Evolutionary conservation across 768 basidiomycete genomes (phyloP), one percentile per base, ranked within the genome.

Genomic region (Serendipita vermifera): DNA sequence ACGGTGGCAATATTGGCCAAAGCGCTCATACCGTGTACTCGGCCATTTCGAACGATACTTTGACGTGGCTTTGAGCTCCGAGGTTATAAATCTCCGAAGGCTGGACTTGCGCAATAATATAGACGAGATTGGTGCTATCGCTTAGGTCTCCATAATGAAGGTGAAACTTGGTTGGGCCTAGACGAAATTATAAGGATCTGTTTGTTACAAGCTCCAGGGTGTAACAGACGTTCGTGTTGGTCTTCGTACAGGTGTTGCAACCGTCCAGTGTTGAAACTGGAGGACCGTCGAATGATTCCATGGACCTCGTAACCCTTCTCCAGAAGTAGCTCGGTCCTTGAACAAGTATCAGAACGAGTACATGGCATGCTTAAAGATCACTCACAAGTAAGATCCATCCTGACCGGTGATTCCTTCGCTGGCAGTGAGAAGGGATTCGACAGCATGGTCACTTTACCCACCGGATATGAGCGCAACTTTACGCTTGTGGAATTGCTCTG

Each of bases 21-120:
- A 26, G 11, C 1, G 20, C 14, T 59, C 67, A 48, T 24, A 69
- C 71, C 0, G 94, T 98, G 73, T 98, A 98, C 71, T 98, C 93
- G 24, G 93, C 89, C 90, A 98, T 94, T 70, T 97, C 94, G 69
- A 98, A 98, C 26, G 92, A 96, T 61, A 98, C 93, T 70, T 98
- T 98, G 75, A 98, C 93, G 73, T 98, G 93, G 38, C 88, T 91
- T 69, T 98, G 93, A 14, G 93, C 93, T 40, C 91, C 93, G 54
- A 98, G 83, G 70, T 97, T 98, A 80, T 96, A 98, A 59, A 98
- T 84, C 71, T 98, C 94, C 20, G 90, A 84, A 2, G 93, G 93
- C 68, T 87, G 87, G 56, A 96, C 91, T 64, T 89, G 83, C 2
- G 94, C 85, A 67, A 98, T 84, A 73, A 97, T 85, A 71, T 92